Evolutionary conservation across 306 rosid genomes (phyloP), one percentile per base, ranked within the genome.

Genomic region (Quercus wislizeni): DNA sequence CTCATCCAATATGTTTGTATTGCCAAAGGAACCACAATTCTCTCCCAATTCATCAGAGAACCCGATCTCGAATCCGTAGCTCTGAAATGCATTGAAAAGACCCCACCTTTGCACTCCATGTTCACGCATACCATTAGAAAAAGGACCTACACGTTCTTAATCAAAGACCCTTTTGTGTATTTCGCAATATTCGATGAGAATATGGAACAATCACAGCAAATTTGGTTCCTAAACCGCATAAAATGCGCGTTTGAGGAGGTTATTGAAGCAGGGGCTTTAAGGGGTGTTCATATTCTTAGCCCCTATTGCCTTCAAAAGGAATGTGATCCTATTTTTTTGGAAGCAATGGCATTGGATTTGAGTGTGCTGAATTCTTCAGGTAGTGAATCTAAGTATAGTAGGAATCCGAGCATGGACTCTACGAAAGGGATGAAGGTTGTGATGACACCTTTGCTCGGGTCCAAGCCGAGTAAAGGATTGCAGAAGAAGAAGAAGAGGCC

Each of bases 401-500:
- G 74, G 70, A 85, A 70, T 76, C 62, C 75, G 58, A 76, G 86
- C 71, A 19, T 84, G 85, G 88, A 87, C 69, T 80, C 90, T 19
- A 69, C 46, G 5, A 80, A 41, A 30, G 89, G 86, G 59, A 76
- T 69, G 80, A 74, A 71, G 27, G 38, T 74, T 55, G 73, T 64
- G 31, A 59, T 84, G 38, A 30, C 85, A 6, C 89, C 92, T 0
- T 79, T 81, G 64, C 79, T 91, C 8, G 86, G 85, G 55, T 59
- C 62, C 55, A 80, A 81, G n/a, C 83, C 84, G 8, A 54, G 41
- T 20, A 80, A 78, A 12, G 84, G 91, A n/a, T 74, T 92, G 89
- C 90, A 80, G 88, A 94, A 94, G 88, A 94, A 94, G 90, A 94
- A 94, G 90, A 95, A 90, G 86, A 82, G 94, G 56, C 54, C 71